Conservation (phyloP, 257 asterid genomes). For the Solanum sejunctum region DNA sequence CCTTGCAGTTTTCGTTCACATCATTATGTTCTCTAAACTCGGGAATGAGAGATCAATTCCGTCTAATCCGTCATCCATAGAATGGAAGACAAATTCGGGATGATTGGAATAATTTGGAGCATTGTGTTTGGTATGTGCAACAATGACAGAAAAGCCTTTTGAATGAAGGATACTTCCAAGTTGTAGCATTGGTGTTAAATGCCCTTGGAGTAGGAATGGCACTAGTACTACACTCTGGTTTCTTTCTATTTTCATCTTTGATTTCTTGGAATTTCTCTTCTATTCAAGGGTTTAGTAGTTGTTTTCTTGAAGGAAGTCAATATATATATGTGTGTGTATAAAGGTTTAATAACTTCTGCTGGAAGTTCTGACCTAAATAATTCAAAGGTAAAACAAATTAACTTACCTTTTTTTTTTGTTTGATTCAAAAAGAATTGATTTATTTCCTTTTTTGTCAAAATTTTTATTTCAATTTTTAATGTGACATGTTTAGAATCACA, state of each 20-base stretch:
- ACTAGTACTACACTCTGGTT: conserved; percentile 11
- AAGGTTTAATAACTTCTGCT: no score
- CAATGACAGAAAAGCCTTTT: conserved; percentile 24
- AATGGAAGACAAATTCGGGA: conserved; percentile 24
- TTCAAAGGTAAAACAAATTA: no score
- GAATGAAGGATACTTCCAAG: conserved; percentile 40
- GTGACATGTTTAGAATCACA: no score
- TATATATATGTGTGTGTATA: background rate
- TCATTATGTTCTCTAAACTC: background rate
- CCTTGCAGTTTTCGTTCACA: conserved; percentile 23
- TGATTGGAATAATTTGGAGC: conserved; percentile 27
- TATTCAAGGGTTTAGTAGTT: background rate
- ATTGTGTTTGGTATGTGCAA: conserved; percentile 25
- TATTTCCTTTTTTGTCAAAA: no score
- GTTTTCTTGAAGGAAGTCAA: background rate
- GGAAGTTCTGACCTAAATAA: no score
- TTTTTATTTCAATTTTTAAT: no score
- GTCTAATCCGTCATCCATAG: conserved; percentile 2
- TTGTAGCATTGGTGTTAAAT: conserved; percentile 39
- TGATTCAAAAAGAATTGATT: no score
- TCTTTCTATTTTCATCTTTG: background rate
- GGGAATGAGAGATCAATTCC: background rate
- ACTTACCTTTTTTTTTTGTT: no score
- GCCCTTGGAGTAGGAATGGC: conserved; percentile 37
- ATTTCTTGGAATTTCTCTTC: background rate